phyloP scores from a whole-genome alignment of 805 yeast genomes.

The Scheffersomyces lignosus region DNA sequence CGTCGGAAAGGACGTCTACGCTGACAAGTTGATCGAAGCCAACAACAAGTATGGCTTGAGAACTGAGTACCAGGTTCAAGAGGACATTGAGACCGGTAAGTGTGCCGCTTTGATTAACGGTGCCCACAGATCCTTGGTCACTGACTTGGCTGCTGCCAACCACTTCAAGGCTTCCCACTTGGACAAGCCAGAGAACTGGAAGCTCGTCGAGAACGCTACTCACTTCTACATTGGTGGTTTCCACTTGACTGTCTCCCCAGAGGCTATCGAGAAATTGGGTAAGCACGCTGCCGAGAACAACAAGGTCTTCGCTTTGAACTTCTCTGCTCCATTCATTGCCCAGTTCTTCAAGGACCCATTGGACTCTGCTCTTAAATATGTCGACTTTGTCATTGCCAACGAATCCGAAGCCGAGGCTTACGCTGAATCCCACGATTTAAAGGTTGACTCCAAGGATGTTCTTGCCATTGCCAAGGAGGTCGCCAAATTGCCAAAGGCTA shows the following conservation, averaged over 20 bases:
- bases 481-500: constrained; percentile 75
- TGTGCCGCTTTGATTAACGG: constrained; percentile 96
- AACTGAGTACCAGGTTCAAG: constrained; percentile 81
- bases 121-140: constrained; percentile 85
- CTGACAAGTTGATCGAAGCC: constrained; percentile 78
- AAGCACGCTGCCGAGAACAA: constrained; percentile 84
- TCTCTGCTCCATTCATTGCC: constrained; percentile 96
- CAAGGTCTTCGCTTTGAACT: constrained; percentile 79
- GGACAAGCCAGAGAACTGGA: constrained; percentile 88
- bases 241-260: constrained; percentile 97
- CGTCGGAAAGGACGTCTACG: constrained; percentile 89
- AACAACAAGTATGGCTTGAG: constrained; percentile 85
- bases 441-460: constrained; percentile 52
- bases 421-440: constrained; percentile 79
- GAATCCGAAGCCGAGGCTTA: constrained; percentile 96
- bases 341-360: constrained; percentile 92
- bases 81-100: constrained; percentile 84
- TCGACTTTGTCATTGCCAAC: constrained; percentile 90
- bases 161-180: constrained; percentile 90
- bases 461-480: constrained; percentile 77
- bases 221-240: constrained; percentile 96
- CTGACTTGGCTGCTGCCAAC: constrained; percentile 98
- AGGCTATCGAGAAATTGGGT: constrained; percentile 86
- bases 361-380: constrained; percentile 77
- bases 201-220: constrained; percentile 74